Evolutionary conservation across 257 asterid genomes (phyloP).

Genomic region (Lavandula angustifolia): DNA sequence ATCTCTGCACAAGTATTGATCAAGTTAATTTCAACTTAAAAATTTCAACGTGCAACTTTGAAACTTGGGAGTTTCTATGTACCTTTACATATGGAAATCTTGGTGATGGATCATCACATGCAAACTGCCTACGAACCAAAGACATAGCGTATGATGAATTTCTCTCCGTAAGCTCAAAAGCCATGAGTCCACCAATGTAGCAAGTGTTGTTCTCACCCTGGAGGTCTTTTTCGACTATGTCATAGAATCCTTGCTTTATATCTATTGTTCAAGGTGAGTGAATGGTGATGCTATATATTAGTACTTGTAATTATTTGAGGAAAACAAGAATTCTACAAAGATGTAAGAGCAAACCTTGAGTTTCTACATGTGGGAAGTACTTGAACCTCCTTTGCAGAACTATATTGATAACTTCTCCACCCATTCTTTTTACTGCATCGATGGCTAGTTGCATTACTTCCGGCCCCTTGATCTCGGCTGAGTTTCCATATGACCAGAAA

Average conservation of each 20-base stretch:
- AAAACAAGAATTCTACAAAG: neutral
- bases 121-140: slow-evolving; percentile 61
- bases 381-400: slow-evolving; percentile 67
- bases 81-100: slow-evolving; percentile 77
- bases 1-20: slow-evolving; percentile 49
- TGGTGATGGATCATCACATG: slow-evolving; percentile 52
- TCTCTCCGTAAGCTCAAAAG: slow-evolving; percentile 90
- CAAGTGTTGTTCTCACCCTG: slow-evolving; percentile 78
- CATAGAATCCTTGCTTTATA: slow-evolving; percentile 71
- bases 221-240: slow-evolving; percentile 57
- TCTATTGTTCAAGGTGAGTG: slow-evolving; percentile 42
- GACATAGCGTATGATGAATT: slow-evolving; percentile 73
- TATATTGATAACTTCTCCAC: slow-evolving; percentile 53
- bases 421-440: slow-evolving; percentile 71
- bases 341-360: slow-evolving; percentile 52
- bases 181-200: slow-evolving; percentile 82
- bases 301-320: too few species aligned
- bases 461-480: slow-evolving; percentile 47
- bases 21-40: neutral
- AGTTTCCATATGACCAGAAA: slow-evolving; percentile 88
- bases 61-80: slow-evolving; percentile 15
- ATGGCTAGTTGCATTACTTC: slow-evolving; percentile 54
- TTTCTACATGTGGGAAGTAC: slow-evolving; percentile 73
- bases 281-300: slow-evolving; percentile 2
- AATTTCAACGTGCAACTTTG: too few species aligned